Evolutionary conservation across 441 rosid genomes (phyloP).

Genomic region (Omphalea diandra): DNA sequence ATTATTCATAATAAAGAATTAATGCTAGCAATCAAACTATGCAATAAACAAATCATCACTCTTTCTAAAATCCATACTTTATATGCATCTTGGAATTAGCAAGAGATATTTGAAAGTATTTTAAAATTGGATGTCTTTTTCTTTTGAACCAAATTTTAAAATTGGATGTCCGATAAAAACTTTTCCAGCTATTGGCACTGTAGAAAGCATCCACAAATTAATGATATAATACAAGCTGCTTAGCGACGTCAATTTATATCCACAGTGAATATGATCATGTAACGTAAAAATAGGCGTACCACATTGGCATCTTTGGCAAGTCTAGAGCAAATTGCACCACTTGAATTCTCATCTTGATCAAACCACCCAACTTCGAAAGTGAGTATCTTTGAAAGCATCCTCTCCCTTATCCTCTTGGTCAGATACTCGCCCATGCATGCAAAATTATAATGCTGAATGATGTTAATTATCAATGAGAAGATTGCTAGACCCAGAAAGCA

Average conservation of each 20-base stretch:
- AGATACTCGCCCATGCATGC: slow-evolving; percentile 69
- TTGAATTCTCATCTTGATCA: slow-evolving; percentile 68
- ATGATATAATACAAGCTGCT: too few relatives aligned
- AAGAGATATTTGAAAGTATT: too few relatives aligned
- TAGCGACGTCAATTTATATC: too few relatives aligned
- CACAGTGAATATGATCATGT: not conserved
- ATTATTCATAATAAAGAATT: too few relatives aligned
- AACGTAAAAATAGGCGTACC: slow-evolving; percentile 32
- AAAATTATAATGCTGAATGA: slow-evolving; percentile 66
- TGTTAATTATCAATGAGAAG: slow-evolving; percentile 45
- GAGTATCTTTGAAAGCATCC: slow-evolving; percentile 66
- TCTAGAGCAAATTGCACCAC: slow-evolving; percentile 72
- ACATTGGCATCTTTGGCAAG: slow-evolving; percentile 73
- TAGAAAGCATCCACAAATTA: not conserved
- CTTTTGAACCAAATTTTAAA: too few relatives aligned
- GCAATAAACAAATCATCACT: not conserved
- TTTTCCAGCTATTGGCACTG: too few relatives aligned
- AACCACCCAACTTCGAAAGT: slow-evolving; percentile 88
- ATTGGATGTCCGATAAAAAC: too few relatives aligned
- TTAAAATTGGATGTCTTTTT: too few relatives aligned
- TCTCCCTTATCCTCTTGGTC: slow-evolving; percentile 65
- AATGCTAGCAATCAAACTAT: too few relatives aligned
- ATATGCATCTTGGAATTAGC: too few relatives aligned
- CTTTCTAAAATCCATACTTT: not conserved
- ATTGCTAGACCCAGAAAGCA: slow-evolving; percentile 52